These are phyloP conservation scores for Diaporthe sp. DNA, from an alignment of 2,329 filamentous ascomycete species.

Conservation along the genomic window DNA sequence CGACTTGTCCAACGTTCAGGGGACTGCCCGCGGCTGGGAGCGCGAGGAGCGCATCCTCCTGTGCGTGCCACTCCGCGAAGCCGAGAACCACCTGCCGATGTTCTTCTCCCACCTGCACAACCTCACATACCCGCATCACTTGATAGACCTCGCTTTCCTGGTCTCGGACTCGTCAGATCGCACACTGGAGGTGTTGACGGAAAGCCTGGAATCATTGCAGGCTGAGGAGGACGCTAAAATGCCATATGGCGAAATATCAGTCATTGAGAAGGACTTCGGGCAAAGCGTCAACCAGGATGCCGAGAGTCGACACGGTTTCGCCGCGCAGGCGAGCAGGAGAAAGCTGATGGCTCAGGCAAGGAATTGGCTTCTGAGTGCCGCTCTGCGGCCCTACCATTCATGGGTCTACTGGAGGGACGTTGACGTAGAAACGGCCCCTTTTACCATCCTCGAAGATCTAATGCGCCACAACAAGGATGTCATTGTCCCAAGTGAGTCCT, in stretches of 20 bases:
- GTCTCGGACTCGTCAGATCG: slow-evolving; percentile 97
- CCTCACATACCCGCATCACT: slow-evolving; percentile 95
- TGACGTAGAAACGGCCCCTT: slow-evolving; percentile 96
- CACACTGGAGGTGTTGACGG: slow-evolving; percentile 81
- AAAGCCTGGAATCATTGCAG: slow-evolving; percentile 84
- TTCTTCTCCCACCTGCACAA: slow-evolving; percentile 98
- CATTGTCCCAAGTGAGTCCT: slow-evolving; percentile 91
- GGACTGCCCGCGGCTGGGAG: slow-evolving; percentile 94
- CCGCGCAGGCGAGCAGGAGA: slow-evolving; percentile 90
- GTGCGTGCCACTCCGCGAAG: slow-evolving; percentile 94
- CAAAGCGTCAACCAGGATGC: slow-evolving; percentile 98
- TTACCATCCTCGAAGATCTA: slow-evolving; percentile 95
- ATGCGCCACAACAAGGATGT: slow-evolving; percentile 99
- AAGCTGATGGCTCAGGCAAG: slow-evolving; percentile 98
- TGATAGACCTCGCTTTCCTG: slow-evolving; percentile 96
- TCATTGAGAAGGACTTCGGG: slow-evolving; percentile 98
- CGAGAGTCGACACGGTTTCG: slow-evolving; percentile 96
- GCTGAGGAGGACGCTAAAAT: slow-evolving; percentile 82
- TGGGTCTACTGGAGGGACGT: slow-evolving; percentile 99
- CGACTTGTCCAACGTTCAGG: slow-evolving; percentile 91
- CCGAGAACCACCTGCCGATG: slow-evolving; percentile 92
- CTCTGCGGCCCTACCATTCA: slow-evolving; percentile 92
- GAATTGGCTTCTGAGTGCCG: slow-evolving; percentile 96
- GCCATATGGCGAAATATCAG: slow-evolving; percentile 94
- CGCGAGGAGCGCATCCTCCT: slow-evolving; percentile 94